Evolutionary conservation across 2,329 filamentous ascomycete species (phyloP), one percentile per base, ranked within the genome.

Genomic region (Apiospora aurea): DNA sequence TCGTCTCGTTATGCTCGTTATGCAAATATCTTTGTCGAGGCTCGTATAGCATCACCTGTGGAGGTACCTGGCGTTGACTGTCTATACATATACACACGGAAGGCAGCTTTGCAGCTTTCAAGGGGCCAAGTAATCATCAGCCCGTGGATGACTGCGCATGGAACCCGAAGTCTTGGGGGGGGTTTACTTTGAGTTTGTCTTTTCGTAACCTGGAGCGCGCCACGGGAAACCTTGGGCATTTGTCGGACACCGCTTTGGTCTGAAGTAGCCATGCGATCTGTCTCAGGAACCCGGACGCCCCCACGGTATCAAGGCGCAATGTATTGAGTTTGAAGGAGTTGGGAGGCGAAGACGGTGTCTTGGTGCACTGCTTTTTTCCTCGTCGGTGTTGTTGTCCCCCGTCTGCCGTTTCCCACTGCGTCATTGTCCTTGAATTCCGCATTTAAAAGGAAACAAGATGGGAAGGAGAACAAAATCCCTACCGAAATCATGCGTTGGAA

Each of bases 211-310:
- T 10, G 29, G 14, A 24, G 13, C 26, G 67, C 66, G 49, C 29
- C 69, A 53, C 44, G 26, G 67, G 49, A 24, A 57, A 57, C 41
- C 43, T 47, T 67, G 38, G 18, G 6, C 13, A 2, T 4, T 67
- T 44, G 16, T 44, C 38, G 38, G 66, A 41, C 61, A 29, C 53
- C 29, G 18, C 29, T 64, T 29, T 64, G 53, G 53, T 64, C 29
- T 64, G 53, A 64, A 64, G 34, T 41, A n/a, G 29, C 53, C 18
- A 64, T 64, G 53, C 29, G 29, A 41, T 38, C 29, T 64, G 18
- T 38, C 53, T 64, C 53, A 29, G 49, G 6, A 64, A 21, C 8
- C 38, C 34, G 53, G 49, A 53, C 49, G 26, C 49, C 49, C 49
- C 49, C 49, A 53, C 49, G 49, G 24, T 53, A 53, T 18, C 18